Conservation (phyloP, 768 basidiomycete species). For the Strobilomyces confusus region DNA sequence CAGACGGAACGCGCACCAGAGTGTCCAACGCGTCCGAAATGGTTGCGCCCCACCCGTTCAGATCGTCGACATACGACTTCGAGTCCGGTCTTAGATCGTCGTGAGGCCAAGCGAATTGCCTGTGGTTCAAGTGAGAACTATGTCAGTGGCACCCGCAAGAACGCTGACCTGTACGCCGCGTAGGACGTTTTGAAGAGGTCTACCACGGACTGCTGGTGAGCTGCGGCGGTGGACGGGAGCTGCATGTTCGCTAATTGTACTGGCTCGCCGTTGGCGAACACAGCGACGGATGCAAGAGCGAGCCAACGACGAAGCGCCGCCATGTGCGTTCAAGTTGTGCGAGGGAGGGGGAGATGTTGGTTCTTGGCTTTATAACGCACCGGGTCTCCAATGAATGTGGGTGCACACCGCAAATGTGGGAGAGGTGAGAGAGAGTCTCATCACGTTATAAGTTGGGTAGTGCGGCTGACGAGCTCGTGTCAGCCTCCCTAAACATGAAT, state of each 20-base stretch:
- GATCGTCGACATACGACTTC: constrained; percentile 35
- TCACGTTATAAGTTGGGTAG: too few species aligned
- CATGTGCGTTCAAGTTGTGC: neutral
- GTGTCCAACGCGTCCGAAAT: constrained; percentile 62
- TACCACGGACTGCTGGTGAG: constrained; percentile 40
- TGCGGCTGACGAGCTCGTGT: too few species aligned
- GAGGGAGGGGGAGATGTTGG: too few species aligned
- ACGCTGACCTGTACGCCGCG: constrained; percentile 47
- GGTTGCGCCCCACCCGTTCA: constrained; percentile 52
- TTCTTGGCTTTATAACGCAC: too few species aligned
- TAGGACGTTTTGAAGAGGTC: constrained; percentile 52
- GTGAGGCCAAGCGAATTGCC: constrained; percentile 55
- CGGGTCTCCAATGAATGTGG: too few species aligned
- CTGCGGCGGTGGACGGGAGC: constrained; percentile 39
- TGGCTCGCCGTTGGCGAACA: constrained; percentile 7
- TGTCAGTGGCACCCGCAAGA: neutral
- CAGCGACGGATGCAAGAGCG: constrained; percentile 5
- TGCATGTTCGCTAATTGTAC: constrained; percentile 44
- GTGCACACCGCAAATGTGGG: too few species aligned
- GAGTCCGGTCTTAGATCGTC: constrained; percentile 55
- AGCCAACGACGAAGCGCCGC: constrained; percentile 17
- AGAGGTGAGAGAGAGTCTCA: too few species aligned
- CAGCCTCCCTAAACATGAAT: too few species aligned
- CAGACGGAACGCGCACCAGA: constrained; percentile 39
- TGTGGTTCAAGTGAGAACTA: constrained; percentile 21